Percentiles rank a stretch among this genome's conserved stretches.
Conservation (phyloP, 1,139 yeast genomes). For the Yamadazyma sp. region DNA sequence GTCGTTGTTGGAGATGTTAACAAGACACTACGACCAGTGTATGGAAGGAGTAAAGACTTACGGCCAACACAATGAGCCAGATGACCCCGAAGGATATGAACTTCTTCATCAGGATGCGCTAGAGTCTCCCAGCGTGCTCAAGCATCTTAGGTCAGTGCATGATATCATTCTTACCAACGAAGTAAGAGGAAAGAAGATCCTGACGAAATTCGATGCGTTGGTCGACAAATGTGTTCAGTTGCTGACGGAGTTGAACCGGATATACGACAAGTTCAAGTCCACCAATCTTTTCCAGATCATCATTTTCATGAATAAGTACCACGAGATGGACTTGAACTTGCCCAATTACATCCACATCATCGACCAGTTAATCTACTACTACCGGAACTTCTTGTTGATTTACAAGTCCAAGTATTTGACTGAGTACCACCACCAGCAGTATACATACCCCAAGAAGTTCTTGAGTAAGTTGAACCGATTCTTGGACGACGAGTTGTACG, state of each 20-base stretch:
- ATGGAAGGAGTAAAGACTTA: constrained; percentile 32
- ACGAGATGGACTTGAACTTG: constrained; percentile 16
- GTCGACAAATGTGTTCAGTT: constrained; percentile 7
- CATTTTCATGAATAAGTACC: constrained; percentile 21
- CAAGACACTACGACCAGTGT: constrained; percentile 84
- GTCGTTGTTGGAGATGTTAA: constrained; percentile 63
- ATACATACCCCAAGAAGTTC: constrained; percentile 40
- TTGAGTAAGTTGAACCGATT: constrained; percentile 31
- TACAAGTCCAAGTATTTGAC: constrained; percentile 38
- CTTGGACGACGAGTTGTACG: constrained; percentile 33
- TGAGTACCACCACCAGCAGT: constrained; percentile 44
- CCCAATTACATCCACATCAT: constrained; percentile 27
- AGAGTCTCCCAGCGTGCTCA: constrained; percentile 33
- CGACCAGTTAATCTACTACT: constrained; percentile 35
- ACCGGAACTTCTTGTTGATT: constrained; percentile 33
- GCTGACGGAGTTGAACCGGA: constrained; percentile 5
- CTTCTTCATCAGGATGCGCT: constrained; percentile 35
- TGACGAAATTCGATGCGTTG: constrained; percentile 10
- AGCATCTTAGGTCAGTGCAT: constrained; percentile 32
- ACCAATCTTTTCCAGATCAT: constrained; percentile 26
- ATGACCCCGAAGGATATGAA: constrained; percentile 20
- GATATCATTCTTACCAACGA: constrained; percentile 41
- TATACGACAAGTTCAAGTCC: constrained; percentile 24
- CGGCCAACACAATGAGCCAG: constrained; percentile 8
- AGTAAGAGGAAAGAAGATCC: constrained; percentile 28